Base-by-base conservation (phyloP, 73 alveolate genomes). In the Paramecium bursaria region DNA sequence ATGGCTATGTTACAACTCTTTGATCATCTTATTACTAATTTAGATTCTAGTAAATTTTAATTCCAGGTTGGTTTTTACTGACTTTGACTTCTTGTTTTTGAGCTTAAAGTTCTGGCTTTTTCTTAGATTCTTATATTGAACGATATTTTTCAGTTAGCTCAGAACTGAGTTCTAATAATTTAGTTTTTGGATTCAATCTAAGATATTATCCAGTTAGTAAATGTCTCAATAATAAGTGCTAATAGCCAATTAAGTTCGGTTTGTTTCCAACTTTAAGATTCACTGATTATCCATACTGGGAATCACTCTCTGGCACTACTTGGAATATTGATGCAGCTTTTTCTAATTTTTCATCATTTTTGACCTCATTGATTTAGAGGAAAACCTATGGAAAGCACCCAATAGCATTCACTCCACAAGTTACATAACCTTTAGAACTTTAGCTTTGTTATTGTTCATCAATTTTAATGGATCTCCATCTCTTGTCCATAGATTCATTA, bases 221-320 rank as follows among this genome's bases (percentile, higher is more conserved):
- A 21, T 67, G 82, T 42, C 55, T 35, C 17, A 67, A 47, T 17
- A 67, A 35, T 14, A 67, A 67, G 21, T 42, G 17, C 7, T 53
- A 21, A 17, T 67, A 67, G 1, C 82, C 82, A 1, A 67, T 35
- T 14, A 67, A 42, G 44, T 67, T 67, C 7, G 82, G 82, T 39
- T 67, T 67, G 27, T 67, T 67, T 3, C 60, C 82, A 14, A 67
- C 82, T 6, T 7, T 0, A 39, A 67, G 44, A 25, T 31, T 25
- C 7, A 67, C 29, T 67, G 19, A 42, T 30, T 31, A 25, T 30
- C 60, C 27, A 67, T 21, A 67, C 11, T 67, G 33, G 27, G 33
- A 42, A 42, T 67, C 82, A 67, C 19, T 67, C 6, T 67, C 82
- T 67, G 82, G 82, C 11, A 67, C 17, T 11, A 67, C 44, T 47